Evolutionary conservation across 2,329 filamentous ascomycete species (phyloP).

Genomic region (Periconia macrospinosa): DNA sequence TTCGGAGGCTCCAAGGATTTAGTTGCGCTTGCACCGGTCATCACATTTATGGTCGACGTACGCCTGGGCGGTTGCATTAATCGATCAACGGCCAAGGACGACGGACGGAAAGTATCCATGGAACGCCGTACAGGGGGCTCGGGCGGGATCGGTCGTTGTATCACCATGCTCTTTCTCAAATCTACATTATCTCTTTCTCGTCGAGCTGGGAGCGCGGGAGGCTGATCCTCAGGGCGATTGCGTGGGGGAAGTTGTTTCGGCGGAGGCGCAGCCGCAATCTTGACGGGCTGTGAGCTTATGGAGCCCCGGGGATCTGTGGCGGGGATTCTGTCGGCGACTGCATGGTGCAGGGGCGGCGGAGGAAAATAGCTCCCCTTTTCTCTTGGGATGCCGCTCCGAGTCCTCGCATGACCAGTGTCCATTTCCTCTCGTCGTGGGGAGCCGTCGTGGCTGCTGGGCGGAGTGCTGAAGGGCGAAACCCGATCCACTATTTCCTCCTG

Average conservation of each 20-base stretch:
- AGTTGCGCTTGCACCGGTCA: constrained; percentile 8
- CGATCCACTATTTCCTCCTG: constrained; percentile 46
- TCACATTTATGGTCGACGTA: constrained; percentile 22
- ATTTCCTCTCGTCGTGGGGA: constrained; percentile 44
- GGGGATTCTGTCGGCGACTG: constrained; percentile 29
- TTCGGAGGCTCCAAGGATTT: constrained; percentile 35
- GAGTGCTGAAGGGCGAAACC: constrained; percentile 83
- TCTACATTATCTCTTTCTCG: constrained; percentile 39
- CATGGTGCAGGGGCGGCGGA: constrained; percentile 32
- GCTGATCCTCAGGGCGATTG: constrained; percentile 49
- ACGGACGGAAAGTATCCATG: constrained; percentile 37
- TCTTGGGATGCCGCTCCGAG: constrained; percentile 20
- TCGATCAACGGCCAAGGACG: constrained; percentile 24
- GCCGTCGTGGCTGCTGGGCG: constrained; percentile 74
- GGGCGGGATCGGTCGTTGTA: constrained; percentile 31
- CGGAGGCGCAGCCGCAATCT: constrained; percentile 12
- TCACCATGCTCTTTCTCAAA: constrained; percentile 37
- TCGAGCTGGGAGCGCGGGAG: constrained; percentile 50
- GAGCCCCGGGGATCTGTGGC: constrained; percentile 22
- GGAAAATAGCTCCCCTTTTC: constrained; percentile 34
- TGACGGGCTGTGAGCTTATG: constrained; percentile 18
- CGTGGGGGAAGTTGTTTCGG: constrained; percentile 13
- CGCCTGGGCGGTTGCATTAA: constrained; percentile 40
- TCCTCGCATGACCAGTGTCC: constrained; percentile 26
- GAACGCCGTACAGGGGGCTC: constrained; percentile 40